Conservation (phyloP, 768 basidiomycete genomes). For the Boletus pseudo-olivaceus region DNA sequence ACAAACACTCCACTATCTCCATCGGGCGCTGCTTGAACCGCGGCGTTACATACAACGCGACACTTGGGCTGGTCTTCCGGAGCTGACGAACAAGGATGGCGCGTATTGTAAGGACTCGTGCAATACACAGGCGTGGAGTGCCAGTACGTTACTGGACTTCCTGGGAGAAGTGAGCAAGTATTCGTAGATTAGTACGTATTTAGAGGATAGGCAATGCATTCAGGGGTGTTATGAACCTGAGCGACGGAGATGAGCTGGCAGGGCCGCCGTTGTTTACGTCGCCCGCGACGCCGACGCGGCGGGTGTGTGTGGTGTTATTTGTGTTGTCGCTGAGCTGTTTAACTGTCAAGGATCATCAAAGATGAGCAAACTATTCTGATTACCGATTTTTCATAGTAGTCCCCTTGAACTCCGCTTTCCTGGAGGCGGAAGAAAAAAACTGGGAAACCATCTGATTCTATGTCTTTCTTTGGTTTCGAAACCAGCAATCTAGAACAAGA, state of each 20-base stretch:
- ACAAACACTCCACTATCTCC: conserved; percentile 77
- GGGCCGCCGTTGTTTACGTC: neutral
- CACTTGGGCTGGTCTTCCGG: conserved; percentile 92
- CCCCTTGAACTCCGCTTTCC: conserved; percentile 9
- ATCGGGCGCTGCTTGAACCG: conserved; percentile 64
- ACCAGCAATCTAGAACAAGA: conserved; percentile 60
- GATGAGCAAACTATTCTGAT: conserved; percentile 13
- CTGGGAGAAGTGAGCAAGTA: conserved; percentile 56
- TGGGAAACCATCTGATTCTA: conserved; percentile 25
- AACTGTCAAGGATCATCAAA: neutral
- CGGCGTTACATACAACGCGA: conserved; percentile 75
- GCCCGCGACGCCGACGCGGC: neutral
- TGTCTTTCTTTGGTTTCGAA: conserved; percentile 87
- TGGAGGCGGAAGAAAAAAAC: conserved; percentile 16
- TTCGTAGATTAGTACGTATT: conserved; percentile 11
- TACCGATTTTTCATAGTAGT: conserved; percentile 12
- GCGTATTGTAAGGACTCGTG: conserved; percentile 84
- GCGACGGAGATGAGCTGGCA: conserved; percentile 8
- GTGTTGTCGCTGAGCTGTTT: conserved; percentile 3
- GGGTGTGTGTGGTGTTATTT: conserved; percentile 28
- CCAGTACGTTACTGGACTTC: conserved; percentile 89
- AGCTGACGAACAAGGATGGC: conserved; percentile 86
- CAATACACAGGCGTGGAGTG: conserved; percentile 93
- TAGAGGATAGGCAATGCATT: neutral
- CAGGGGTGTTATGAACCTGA: neutral